Evolutionary conservation across 768 basidiomycete genomes (phyloP).

Genomic region (Xerocomus brunneocitrinus): DNA sequence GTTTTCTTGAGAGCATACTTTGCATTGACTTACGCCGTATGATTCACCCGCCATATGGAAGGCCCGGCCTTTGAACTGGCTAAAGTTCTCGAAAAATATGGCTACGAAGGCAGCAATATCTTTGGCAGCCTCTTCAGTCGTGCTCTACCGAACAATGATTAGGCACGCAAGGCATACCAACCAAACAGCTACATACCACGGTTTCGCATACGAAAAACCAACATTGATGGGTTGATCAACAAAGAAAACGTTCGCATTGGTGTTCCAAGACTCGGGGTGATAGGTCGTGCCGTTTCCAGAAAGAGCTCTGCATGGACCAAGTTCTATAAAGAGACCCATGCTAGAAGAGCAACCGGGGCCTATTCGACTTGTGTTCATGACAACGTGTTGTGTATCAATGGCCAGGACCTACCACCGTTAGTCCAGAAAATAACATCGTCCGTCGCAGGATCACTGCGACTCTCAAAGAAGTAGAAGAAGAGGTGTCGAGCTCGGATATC

Average conservation of each 20-base stretch:
- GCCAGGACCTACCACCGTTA: constrained; percentile 46
- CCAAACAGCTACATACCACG: constrained; percentile 29
- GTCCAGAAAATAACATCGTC: constrained; percentile 59
- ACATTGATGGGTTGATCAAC: constrained; percentile 45
- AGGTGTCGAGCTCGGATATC: constrained; percentile 60
- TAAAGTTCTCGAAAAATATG: constrained; percentile 73
- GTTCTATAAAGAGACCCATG: constrained; percentile 69
- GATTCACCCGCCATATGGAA: constrained; percentile 63
- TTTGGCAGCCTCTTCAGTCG: constrained; percentile 61
- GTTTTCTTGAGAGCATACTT: background rate
- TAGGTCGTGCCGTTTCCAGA: constrained; percentile 46
- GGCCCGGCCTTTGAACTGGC: constrained; percentile 58
- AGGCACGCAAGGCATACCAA: too few species aligned
- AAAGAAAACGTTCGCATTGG: constrained; percentile 50
- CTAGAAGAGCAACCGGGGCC: constrained; percentile 52
- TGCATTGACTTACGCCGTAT: constrained; percentile 38
- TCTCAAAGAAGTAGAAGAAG: constrained; percentile 78
- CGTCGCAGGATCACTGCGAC: constrained; percentile 49
- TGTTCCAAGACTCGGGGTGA: constrained; percentile 64
- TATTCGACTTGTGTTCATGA: background rate
- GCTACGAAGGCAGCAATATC: constrained; percentile 69
- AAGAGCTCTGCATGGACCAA: constrained; percentile 67
- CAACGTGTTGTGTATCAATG: background rate
- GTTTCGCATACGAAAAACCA: constrained; percentile 44
- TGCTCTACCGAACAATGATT: too few species aligned